Percentiles rank a stretch among this genome's conserved stretches.
phyloP scores from a whole-genome alignment of 306 rosid species.

The Calophaca sinica region DNA sequence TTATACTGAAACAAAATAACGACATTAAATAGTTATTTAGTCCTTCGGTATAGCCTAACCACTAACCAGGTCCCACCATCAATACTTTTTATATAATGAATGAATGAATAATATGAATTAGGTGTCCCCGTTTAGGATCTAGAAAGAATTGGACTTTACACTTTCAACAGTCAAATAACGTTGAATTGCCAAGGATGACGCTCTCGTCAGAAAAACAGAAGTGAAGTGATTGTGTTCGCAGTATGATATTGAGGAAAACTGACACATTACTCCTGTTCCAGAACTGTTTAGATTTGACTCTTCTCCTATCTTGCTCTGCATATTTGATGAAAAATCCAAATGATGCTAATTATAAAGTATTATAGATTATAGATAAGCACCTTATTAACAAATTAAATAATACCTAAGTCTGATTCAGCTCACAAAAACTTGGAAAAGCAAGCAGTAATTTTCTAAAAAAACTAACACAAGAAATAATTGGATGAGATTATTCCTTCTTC shows the following conservation, averaged over 20 bases:
- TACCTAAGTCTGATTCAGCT: not conserved
- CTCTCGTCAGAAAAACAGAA: constrained; percentile 6
- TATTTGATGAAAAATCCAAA: constrained; percentile 26
- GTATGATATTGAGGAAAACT: not conserved
- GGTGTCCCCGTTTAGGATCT: constrained; percentile 25
- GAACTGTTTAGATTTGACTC: constrained; percentile 19
- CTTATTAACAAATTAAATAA: constrained; percentile 7
- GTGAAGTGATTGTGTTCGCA: not conserved
- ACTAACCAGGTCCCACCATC: constrained; percentile 19
- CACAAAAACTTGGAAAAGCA: not conserved
- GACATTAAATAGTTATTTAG: constrained; percentile 29
- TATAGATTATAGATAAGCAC: not conserved
- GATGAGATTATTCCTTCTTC: not conserved
- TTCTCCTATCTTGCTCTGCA: constrained; percentile 18
- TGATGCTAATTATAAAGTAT: not conserved
- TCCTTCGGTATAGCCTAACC: constrained; percentile 1
- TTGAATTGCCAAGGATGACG: constrained; percentile 1
- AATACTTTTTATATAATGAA: not conserved
- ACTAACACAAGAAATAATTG: not conserved
- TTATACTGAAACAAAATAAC: not conserved
- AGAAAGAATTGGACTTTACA: constrained; percentile 6
- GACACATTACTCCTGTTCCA: not conserved
- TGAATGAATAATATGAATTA: not conserved
- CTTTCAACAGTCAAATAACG: not conserved
- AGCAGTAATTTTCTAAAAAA: not conserved